Base-by-base conservation (phyloP, 495 filamentous ascomycete genomes). In the Clohesyomyces aquaticus region DNA sequence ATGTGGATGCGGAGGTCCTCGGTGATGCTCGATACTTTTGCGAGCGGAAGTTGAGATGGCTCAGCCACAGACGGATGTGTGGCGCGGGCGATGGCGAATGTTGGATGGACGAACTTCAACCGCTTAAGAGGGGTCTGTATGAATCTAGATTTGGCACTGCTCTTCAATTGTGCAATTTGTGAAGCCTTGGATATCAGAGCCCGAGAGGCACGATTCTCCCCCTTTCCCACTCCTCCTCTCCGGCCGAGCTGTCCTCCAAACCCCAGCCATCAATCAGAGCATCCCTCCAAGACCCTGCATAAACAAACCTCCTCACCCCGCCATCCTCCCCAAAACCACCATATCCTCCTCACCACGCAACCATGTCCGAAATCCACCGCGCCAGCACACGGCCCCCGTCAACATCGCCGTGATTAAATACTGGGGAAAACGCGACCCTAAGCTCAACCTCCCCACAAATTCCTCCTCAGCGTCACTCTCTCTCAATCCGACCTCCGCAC, bases 341-440 rank as follows among this genome's bases (percentile, higher is more conserved):
- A 8, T 4, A 28, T 21, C 49, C 28, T 23, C 23, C 21, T 21
- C 61, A 52, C 21, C 53, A 18, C 51, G 22, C 57, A 32, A 59
- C 46, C 28, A 85, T 84, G 81, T 75, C 81, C 65, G 71, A 76
- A 70, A 73, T 98, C 71, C 92, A 93, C 81, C 87, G 90, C 71
- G 91, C 95, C 53, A 96, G 89, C 78, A 97, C 93, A 96, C 91
- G 32, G 94, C 94, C 23, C 94, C 94, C 16, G 94, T 99, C 68
- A 99, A 99, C 80, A 99, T 99, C 72, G 94, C 94, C 57, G 94
- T 99, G 35, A 93, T 99, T 76, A 99, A 99, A 77, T 98, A 98
- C 81, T 98, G 94, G 94, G 94, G 94, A 63, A 98, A 98, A 78
- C 90, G 94, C 46, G 91, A 98, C 78, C 75, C 89, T 18, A 88